These are phyloP conservation scores for Metarhizium brunneum DNA, from an alignment of 2,329 filamentous ascomycete genomes.

Conservation along the genomic window DNA sequence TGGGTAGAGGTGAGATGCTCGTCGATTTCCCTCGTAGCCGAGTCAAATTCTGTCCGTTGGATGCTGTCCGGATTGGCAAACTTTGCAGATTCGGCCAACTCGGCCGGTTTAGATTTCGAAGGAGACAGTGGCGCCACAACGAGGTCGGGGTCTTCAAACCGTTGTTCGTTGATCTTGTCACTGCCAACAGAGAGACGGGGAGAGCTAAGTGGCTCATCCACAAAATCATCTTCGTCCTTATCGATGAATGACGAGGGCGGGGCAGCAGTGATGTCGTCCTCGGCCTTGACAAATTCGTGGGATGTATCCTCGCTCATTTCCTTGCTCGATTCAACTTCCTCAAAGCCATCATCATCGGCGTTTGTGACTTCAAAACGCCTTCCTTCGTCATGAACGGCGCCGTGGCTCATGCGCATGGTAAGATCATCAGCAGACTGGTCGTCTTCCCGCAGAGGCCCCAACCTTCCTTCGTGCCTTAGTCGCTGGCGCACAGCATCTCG, in stretches of 20 bases:
- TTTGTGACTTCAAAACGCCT: constrained; percentile 72
- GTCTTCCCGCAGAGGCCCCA: constrained; percentile 36
- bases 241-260: constrained; percentile 21
- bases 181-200: constrained; percentile 53
- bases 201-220: constrained; percentile 68
- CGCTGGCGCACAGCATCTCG: constrained; percentile 76
- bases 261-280: constrained; percentile 37
- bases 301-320: constrained; percentile 67
- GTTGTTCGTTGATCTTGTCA: constrained; percentile 41
- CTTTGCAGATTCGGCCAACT: neutral
- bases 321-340: constrained; percentile 67
- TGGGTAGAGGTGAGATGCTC: neutral
- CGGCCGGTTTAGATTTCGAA: constrained; percentile 22
- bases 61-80: neutral
- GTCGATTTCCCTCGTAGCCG: neutral
- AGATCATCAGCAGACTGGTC: constrained; percentile 44
- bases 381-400: constrained; percentile 44
- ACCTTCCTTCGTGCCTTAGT: constrained; percentile 66
- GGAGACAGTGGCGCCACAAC: constrained; percentile 51
- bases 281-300: constrained; percentile 56
- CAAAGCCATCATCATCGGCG: constrained; percentile 81
- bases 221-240: constrained; percentile 63
- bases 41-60: neutral
- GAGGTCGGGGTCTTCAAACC: constrained; percentile 47
- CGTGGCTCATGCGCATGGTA: constrained; percentile 46